These are phyloP conservation scores for Plasmopara viticola DNA, from an alignment of 352 stramenopile genomes.

Conservation along the genomic window DNA sequence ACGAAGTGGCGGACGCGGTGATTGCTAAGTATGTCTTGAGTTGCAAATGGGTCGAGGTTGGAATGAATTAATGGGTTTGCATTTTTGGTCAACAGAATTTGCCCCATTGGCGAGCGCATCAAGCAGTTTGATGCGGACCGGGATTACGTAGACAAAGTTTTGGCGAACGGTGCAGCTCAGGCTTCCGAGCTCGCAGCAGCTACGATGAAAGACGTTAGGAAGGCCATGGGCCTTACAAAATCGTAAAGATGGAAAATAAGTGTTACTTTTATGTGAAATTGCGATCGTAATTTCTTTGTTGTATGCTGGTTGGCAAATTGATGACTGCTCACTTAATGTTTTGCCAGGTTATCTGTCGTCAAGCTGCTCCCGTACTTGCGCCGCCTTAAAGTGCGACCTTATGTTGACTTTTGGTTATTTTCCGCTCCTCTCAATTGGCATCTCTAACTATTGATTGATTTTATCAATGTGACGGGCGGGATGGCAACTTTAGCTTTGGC, in stretches of 20 bases:
- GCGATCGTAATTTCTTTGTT: too few relatives aligned
- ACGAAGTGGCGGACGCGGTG: conserved; percentile 91
- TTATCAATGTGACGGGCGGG: too few relatives aligned
- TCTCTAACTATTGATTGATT: too few relatives aligned
- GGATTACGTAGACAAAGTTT: conserved; percentile 84
- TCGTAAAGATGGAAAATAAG: neutral
- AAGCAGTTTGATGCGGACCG: conserved; percentile 87
- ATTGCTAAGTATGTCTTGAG: conserved; percentile 79
- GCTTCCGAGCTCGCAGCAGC: conserved; percentile 51
- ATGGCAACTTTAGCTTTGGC: too few relatives aligned
- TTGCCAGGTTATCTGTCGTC: too few relatives aligned
- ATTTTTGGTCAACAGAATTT: conserved; percentile 45
- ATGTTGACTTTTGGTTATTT: too few relatives aligned
- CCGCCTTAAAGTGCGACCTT: too few relatives aligned
- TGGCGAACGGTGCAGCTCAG: conserved; percentile 79
- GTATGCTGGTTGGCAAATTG: too few relatives aligned
- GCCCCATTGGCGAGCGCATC: conserved; percentile 93
- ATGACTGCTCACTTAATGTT: too few relatives aligned
- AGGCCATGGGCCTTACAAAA: conserved; percentile 48
- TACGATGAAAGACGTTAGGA: conserved; percentile 75
- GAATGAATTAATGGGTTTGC: conserved; percentile 3
- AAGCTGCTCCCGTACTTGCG: too few relatives aligned
- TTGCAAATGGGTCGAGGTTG: neutral
- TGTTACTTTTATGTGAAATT: too few relatives aligned
- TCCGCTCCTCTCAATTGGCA: too few relatives aligned